Evolutionary conservation across 2,329 filamentous ascomycete genomes (phyloP).

Genomic region (Trichoderma brevicompactum): DNA sequence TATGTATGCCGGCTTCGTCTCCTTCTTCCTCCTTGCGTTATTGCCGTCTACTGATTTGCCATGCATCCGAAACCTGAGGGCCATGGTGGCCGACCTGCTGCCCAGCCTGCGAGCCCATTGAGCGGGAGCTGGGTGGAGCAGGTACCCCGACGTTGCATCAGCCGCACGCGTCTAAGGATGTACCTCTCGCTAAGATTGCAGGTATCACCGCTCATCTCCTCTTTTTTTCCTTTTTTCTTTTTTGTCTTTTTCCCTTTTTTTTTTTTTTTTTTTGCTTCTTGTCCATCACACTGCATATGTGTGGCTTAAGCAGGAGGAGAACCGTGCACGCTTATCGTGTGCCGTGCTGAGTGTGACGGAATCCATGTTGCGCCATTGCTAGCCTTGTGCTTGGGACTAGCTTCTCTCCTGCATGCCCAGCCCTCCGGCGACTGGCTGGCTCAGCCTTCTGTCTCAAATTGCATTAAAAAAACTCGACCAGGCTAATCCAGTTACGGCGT

Average conservation of each 20-base stretch:
- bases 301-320: conserved; percentile 8
- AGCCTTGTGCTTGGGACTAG: conserved; percentile 22
- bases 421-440: conserved; percentile 16
- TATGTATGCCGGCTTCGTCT: background rate
- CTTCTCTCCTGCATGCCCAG: conserved; percentile 18
- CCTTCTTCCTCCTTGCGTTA: conserved; percentile 21
- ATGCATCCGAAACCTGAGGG: conserved; percentile 26
- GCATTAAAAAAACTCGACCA: background rate
- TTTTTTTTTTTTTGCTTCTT: background rate
- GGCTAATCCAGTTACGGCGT: background rate
- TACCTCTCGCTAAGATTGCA: background rate
- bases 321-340: conserved; percentile 19
- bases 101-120: conserved; percentile 8
- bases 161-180: conserved; percentile 20
- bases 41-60: conserved; percentile 15
- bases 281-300: too few species aligned
- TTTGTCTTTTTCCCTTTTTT: background rate
- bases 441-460: conserved; percentile 23
- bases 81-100: conserved; percentile 10
- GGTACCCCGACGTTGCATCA: conserved; percentile 26
- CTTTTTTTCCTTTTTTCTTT: background rate
- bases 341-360: conserved; percentile 11
- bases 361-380: conserved; percentile 20
- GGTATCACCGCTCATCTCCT: too few species aligned
- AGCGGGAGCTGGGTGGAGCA: conserved; percentile 8